Conservation (phyloP, 352 stramenopile species). For the Aphanomyces euteiches region DNA sequence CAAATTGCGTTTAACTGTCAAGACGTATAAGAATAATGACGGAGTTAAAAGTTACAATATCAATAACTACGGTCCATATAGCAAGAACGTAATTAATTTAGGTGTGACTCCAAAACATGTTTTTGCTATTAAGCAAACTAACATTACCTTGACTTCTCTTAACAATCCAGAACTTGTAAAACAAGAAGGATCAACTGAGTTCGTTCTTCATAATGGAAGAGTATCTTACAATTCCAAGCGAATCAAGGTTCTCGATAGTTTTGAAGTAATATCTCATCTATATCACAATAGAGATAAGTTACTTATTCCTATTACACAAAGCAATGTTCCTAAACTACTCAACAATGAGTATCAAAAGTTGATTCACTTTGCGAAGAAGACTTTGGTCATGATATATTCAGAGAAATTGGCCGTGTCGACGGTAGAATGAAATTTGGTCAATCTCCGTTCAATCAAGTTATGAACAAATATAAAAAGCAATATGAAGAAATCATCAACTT, state of each 20-base stretch:
- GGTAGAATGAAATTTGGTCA: slow-evolving; percentile 9
- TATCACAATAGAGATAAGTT: slow-evolving; percentile 32
- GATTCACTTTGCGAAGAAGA: slow-evolving; percentile 5
- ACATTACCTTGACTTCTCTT: slow-evolving; percentile 33
- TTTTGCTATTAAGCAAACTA: slow-evolving; percentile 35
- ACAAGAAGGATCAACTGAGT: slow-evolving; percentile 32
- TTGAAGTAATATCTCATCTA: slow-evolving; percentile 35
- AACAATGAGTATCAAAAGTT: slow-evolving; percentile 33
- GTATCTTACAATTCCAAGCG: slow-evolving; percentile 30
- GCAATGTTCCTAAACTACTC: slow-evolving; percentile 21
- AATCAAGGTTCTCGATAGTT: slow-evolving; percentile 35
- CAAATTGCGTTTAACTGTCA: slow-evolving; percentile 34
- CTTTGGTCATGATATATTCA: slow-evolving; percentile 22
- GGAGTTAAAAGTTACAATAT: slow-evolving; percentile 29
- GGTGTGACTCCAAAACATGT: slow-evolving; percentile 34
- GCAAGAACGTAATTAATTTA: slow-evolving; percentile 31
- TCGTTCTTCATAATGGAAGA: slow-evolving; percentile 31
- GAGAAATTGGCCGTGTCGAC: slow-evolving; percentile 21
- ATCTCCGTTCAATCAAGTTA: slow-evolving; percentile 17
- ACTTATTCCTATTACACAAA: slow-evolving; percentile 27
- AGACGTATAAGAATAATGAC: slow-evolving; percentile 32
- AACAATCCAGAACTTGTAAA: slow-evolving; percentile 36
- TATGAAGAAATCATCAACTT: too few species aligned
- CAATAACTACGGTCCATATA: background rate
- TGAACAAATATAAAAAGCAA: too few species aligned